Percentiles rank a stretch among this genome's conserved stretches.
Conservation (phyloP, 2,329 filamentous ascomycete species). For the Ilyonectria destructans region DNA sequence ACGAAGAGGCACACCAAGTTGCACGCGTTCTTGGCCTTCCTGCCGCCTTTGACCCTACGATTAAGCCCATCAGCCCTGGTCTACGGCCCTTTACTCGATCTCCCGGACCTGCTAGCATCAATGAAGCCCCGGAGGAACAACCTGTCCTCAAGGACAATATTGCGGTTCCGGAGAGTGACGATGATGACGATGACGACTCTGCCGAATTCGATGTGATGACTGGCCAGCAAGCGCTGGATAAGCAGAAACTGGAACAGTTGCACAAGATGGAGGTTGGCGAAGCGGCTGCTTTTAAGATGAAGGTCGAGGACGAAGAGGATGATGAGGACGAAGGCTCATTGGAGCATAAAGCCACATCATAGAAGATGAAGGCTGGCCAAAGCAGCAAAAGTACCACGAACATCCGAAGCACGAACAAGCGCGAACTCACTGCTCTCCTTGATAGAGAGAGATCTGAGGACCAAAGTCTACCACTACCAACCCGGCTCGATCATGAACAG, state of each 20-base stretch:
- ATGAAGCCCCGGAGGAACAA: conserved; percentile 40
- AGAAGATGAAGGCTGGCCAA: conserved; percentile 48
- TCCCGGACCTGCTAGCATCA: conserved; percentile 37
- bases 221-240: conserved; percentile 61
- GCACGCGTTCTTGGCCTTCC: conserved; percentile 76
- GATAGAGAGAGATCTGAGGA: conserved; percentile 8
- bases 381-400: not conserved
- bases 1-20: conserved; percentile 77
- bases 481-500: not conserved
- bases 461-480: not conserved
- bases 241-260: conserved; percentile 66
- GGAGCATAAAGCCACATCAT: conserved; percentile 50
- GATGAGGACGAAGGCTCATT: conserved; percentile 56
- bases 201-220: conserved; percentile 64
- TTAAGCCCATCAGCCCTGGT: conserved; percentile 68
- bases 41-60: conserved; percentile 75
- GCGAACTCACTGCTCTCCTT: not conserved
- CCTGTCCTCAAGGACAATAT: conserved; percentile 45
- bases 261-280: conserved; percentile 75
- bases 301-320: conserved; percentile 58
- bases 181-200: conserved; percentile 58
- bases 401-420: not conserved
- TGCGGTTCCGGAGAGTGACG: conserved; percentile 60
- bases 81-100: conserved; percentile 32
- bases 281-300: conserved; percentile 65